phyloP scores from a whole-genome alignment of 2,329 filamentous ascomycete genomes.

The Penicillium psychrosexuale region DNA sequence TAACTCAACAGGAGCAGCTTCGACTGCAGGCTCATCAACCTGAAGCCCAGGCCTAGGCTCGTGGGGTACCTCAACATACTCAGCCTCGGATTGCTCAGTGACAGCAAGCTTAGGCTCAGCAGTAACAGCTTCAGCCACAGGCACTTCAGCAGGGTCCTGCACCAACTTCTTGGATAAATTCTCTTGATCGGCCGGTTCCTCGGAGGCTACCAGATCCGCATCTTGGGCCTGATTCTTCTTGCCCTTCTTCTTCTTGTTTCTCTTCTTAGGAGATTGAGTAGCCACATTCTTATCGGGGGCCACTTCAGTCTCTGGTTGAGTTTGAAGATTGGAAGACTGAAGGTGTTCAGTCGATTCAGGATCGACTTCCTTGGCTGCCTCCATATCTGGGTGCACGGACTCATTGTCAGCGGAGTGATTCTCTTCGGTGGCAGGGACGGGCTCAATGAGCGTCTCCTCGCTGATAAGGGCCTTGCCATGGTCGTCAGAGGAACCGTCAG shows the following conservation, averaged over 20 bases:
- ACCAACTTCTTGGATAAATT: constrained; percentile 5
- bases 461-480: constrained; percentile 3
- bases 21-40: not conserved
- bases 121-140: not conserved
- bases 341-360: constrained; percentile 5
- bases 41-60: not conserved
- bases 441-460: constrained; percentile 8
- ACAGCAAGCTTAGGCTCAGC: not conserved
- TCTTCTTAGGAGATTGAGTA: constrained; percentile 25
- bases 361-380: constrained; percentile 4
- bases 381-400: not conserved
- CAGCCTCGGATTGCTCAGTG: constrained; percentile 1
- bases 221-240: constrained; percentile 26
- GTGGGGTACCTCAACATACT: not conserved
- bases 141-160: not conserved
- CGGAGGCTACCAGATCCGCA: constrained; percentile 5
- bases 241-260: constrained; percentile 39
- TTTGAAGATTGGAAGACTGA: not conserved
- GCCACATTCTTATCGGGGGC: constrained; percentile 14
- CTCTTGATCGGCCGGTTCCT: constrained; percentile 9
- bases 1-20: not conserved
- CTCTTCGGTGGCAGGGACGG: constrained; percentile 16
- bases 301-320: constrained; percentile 9
- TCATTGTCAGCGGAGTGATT: not conserved
- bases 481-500: constrained; percentile 6